A percentile compares a stretch with the other conserved stretches of the same genome.
These are phyloP conservation scores for Lentinula aciculospora DNA, from an alignment of 768 basidiomycete species.

Conservation along the genomic window DNA sequence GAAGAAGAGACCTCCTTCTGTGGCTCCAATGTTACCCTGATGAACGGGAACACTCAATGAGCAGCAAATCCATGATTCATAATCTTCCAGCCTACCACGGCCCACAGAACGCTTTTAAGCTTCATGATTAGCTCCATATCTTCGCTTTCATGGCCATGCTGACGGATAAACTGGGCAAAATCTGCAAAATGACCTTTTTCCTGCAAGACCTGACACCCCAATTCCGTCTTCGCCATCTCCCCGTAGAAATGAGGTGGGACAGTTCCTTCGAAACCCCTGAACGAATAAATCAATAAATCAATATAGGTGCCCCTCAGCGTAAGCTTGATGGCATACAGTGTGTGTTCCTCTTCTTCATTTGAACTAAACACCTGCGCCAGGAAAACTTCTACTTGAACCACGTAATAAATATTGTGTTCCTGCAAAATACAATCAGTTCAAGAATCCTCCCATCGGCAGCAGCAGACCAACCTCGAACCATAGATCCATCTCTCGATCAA, in stretches of 20 bases:
- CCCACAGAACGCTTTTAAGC: slow-evolving; percentile 95
- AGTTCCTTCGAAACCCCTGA: slow-evolving; percentile 75
- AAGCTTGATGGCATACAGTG: slow-evolving; percentile 33
- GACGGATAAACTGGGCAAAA: slow-evolving; percentile 85
- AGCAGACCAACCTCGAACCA: slow-evolving; percentile 80
- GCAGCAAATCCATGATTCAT: not conserved
- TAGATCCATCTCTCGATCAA: slow-evolving; percentile 90
- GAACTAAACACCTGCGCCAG: slow-evolving; percentile 68
- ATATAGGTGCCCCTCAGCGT: not conserved
- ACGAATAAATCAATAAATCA: slow-evolving; percentile 1
- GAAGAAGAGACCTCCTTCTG: slow-evolving; percentile 87
- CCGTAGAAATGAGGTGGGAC: slow-evolving; percentile 97
- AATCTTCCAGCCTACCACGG: slow-evolving; percentile 64
- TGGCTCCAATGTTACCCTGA: slow-evolving; percentile 92
- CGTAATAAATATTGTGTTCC: slow-evolving; percentile 93
- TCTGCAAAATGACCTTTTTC: slow-evolving; percentile 90
- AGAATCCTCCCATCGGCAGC: not conserved
- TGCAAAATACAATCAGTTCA: slow-evolving; percentile 24
- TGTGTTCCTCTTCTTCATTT: slow-evolving; percentile 63
- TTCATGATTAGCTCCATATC: slow-evolving; percentile 83
- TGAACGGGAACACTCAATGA: slow-evolving; percentile 1
- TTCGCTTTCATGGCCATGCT: slow-evolving; percentile 78
- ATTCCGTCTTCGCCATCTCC: slow-evolving; percentile 94
- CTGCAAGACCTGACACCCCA: slow-evolving; percentile 86
- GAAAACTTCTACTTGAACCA: slow-evolving; percentile 90